Percentiles rank a stretch among this genome's conserved stretches.
phyloP scores from a whole-genome alignment of 2,329 filamentous ascomycete species.

The Cladobotryum protrusum region DNA sequence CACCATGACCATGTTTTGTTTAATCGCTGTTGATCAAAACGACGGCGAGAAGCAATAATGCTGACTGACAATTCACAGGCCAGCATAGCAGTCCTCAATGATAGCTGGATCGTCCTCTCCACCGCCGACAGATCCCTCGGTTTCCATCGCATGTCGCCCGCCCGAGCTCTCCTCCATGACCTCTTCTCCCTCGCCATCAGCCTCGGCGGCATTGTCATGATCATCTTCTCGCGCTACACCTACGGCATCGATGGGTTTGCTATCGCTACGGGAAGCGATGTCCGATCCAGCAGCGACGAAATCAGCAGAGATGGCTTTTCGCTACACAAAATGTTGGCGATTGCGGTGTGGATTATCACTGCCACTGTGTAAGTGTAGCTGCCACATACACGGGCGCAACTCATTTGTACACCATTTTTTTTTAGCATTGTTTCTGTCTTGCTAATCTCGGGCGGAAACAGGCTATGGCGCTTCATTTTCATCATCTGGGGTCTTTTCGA shows the following conservation, averaged over 20 bases:
- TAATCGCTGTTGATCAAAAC: not conserved
- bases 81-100: constrained; percentile 29
- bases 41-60: not conserved
- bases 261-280: not conserved
- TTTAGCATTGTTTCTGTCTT: not conserved
- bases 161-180: constrained; percentile 27
- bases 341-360: constrained; percentile 9
- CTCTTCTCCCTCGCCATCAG: constrained; percentile 27
- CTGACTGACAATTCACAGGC: constrained; percentile 16
- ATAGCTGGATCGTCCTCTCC: constrained; percentile 31
- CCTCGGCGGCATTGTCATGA: constrained; percentile 29
- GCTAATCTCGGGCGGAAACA: not conserved
- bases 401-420: not conserved
- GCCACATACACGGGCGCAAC: not conserved
- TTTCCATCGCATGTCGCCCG: constrained; percentile 21
- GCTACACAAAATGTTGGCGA: constrained; percentile 7
- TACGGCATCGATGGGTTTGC: constrained; percentile 2
- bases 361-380: constrained; percentile 6
- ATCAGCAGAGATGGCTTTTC: constrained; percentile 10
- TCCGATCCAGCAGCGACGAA: not conserved
- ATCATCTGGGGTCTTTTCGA: constrained; percentile 11
- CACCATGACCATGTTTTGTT: not conserved
- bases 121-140: constrained; percentile 21
- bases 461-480: constrained; percentile 11
- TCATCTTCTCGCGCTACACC: constrained; percentile 15